phyloP scores from a whole-genome alignment of 129 eudicot species.

The Centrapalus pauciflorus region DNA sequence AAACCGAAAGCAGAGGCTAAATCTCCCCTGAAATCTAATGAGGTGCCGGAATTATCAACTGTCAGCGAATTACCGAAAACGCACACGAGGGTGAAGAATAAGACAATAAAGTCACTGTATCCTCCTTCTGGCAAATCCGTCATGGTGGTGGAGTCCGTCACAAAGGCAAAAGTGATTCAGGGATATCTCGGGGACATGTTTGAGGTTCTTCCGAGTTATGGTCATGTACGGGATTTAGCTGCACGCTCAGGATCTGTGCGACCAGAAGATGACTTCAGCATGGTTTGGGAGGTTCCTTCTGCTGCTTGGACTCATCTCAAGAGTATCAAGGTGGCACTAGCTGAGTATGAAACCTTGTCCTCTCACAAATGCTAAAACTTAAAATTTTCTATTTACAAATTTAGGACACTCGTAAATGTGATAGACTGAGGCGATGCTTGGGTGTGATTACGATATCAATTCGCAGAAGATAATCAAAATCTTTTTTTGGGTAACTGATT shows the following conservation, averaged over 20 bases:
- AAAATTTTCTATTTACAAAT: not conserved
- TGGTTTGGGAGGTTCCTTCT: constrained; percentile 98
- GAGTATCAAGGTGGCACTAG: constrained; percentile 81
- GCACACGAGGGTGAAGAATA: constrained; percentile 15
- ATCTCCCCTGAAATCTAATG: constrained; percentile 15
- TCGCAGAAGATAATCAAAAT: no score
- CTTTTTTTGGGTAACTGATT: no score
- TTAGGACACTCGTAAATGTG: no score
- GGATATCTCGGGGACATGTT: constrained; percentile 95
- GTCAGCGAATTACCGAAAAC: constrained; percentile 28
- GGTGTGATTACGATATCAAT: no score
- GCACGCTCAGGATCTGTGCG: constrained; percentile 93
- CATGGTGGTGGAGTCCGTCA: constrained; percentile 77
- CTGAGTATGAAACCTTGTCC: constrained; percentile 47
- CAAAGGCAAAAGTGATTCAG: constrained; percentile 96
- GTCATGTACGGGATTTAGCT: constrained; percentile 96
- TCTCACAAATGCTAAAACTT: not conserved
- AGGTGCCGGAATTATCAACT: constrained; percentile 15
- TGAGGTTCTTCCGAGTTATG: constrained; percentile 96
- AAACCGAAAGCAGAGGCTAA: constrained; percentile 30
- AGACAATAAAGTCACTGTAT: constrained; percentile 50
- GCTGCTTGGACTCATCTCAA: constrained; percentile 97
- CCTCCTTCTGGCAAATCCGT: constrained; percentile 86
- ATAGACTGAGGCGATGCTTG: no score
- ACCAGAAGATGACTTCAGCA: constrained; percentile 90